Evolutionary conservation across 352 stramenopile species (phyloP), one percentile per base, ranked within the genome.

Genomic region (Phytophthora pisi): DNA sequence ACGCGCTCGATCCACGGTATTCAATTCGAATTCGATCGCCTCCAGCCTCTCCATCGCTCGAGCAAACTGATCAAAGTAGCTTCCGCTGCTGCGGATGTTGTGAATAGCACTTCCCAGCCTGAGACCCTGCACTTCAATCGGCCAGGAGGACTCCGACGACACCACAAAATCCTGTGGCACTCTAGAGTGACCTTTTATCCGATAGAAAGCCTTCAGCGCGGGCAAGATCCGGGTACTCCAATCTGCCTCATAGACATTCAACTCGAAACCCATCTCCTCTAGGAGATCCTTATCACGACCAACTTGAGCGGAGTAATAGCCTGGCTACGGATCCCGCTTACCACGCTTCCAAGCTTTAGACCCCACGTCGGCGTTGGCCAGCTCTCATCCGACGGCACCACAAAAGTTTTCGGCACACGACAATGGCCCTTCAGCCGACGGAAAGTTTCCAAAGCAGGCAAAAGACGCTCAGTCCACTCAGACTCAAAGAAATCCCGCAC

Each of bases 381-480:
- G 5, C 49, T 66, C 0, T 51, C 51, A 2, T 36, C 1, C 8
- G 38, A 18, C 4, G 81, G 78, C 1, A 90, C 72, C 1, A 82
- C 71, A 65, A 88, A 89, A 1, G 38, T 31, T 30, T 6, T 16
- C 1, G 70, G 67, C 6, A 89, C 0, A 1, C 54, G 28, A 0
- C 66, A 55, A 50, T 86, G 69, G 4, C 57, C 52, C 76, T 54
- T 23, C 75, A 23, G 5, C 53, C 26, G 0, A 70, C 67, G 53
- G 78, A 85, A 10, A 10, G 50, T 59, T 38, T 77, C 34, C 15
- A 89, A 43, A 23, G 75, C 53, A 38, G 72, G 77, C 7, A 86
- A 23, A 24, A 88, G 68, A 38, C 71, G 62, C 6, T 77, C 60
- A 7, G 58, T 69, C 81, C 78, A 89, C 50, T 68, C 77, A 34